Evolutionary conservation across 2,329 filamentous ascomycete genomes (phyloP).

Genomic region (Sphaerulina populicola): DNA sequence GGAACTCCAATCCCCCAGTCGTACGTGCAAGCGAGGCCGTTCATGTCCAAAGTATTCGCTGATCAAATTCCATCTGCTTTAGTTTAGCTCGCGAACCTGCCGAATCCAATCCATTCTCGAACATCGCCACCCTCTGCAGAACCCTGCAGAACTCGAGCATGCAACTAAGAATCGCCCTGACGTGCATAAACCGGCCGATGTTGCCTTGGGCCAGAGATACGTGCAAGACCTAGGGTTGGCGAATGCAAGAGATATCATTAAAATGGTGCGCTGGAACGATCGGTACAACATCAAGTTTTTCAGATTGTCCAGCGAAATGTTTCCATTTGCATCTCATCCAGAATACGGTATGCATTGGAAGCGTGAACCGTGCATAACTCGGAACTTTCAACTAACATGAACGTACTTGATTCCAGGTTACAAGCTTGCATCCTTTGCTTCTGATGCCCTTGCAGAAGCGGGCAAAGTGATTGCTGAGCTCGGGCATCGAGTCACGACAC

Average conservation of each 20-base stretch:
- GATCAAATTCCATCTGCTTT: not conserved
- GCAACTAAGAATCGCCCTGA: conserved; percentile 79
- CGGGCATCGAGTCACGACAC: conserved; percentile 78
- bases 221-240: conserved; percentile 69
- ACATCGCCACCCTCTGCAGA: conserved; percentile 70
- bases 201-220: conserved; percentile 60
- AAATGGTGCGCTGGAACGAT: conserved; percentile 87
- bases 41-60: not conserved
- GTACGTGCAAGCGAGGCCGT: not conserved
- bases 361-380: too few relatives aligned
- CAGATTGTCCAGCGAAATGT: conserved; percentile 90
- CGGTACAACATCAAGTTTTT: conserved; percentile 87
- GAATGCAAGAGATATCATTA: conserved; percentile 73
- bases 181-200: conserved; percentile 57
- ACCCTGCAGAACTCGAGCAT: conserved; percentile 70
- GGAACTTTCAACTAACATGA: too few relatives aligned
- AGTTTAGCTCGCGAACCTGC: conserved; percentile 81
- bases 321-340: conserved; percentile 84
- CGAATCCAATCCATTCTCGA: conserved; percentile 85
- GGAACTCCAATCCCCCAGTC: conserved; percentile 69
- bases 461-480: conserved; percentile 68
- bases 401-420: conserved; percentile 46
- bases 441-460: conserved; percentile 64
- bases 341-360: conserved; percentile 45
- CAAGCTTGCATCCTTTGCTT: conserved; percentile 71